Conservation (phyloP, 2,329 filamentous ascomycete genomes). For the Conoideocrella luteorostrata region DNA sequence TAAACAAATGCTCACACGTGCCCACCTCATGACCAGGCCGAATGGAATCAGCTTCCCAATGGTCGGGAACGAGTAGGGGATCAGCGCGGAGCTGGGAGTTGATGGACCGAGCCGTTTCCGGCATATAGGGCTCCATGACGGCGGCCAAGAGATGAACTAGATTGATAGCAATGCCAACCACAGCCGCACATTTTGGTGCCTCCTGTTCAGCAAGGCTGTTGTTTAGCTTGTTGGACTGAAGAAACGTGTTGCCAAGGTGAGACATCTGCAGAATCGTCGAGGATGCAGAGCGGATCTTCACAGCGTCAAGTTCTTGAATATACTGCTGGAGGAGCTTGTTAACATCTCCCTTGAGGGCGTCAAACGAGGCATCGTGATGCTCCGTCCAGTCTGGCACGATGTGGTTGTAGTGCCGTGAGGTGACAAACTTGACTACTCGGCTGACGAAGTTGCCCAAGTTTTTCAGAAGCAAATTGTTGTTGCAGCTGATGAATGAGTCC, state of each 20-base stretch:
- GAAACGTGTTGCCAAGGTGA: slow-evolving; percentile 45
- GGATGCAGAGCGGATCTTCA: slow-evolving; percentile 4
- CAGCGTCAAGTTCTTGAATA: slow-evolving; percentile 8
- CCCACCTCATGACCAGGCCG: slow-evolving; percentile 68
- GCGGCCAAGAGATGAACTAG: slow-evolving; percentile 69
- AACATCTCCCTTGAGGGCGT: neutral
- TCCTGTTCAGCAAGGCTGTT: slow-evolving; percentile 38
- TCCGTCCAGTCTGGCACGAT: slow-evolving; percentile 35
- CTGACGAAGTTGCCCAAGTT: slow-evolving; percentile 58
- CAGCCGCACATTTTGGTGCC: slow-evolving; percentile 36
- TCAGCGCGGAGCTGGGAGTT: slow-evolving; percentile 59
- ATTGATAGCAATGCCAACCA: slow-evolving; percentile 65
- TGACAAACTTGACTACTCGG: slow-evolving; percentile 54
- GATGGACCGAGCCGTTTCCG: slow-evolving; percentile 61
- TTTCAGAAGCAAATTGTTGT: slow-evolving; percentile 65
- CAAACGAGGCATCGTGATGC: slow-evolving; percentile 4
- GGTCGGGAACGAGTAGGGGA: slow-evolving; percentile 52
- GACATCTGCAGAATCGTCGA: slow-evolving; percentile 5
- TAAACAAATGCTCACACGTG: slow-evolving; percentile 66
- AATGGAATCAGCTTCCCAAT: slow-evolving; percentile 50
- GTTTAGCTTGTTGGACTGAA: slow-evolving; percentile 35
- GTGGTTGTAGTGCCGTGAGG: slow-evolving; percentile 42
- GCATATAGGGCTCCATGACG: slow-evolving; percentile 70
- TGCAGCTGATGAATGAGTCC: slow-evolving; percentile 63
- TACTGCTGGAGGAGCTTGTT: slow-evolving; percentile 8